Percentiles rank a stretch among this genome's conserved stretches.
Evolutionary conservation across 202 grass and related monocot species (phyloP).

Genomic region (Brachypodium distachyon): DNA sequence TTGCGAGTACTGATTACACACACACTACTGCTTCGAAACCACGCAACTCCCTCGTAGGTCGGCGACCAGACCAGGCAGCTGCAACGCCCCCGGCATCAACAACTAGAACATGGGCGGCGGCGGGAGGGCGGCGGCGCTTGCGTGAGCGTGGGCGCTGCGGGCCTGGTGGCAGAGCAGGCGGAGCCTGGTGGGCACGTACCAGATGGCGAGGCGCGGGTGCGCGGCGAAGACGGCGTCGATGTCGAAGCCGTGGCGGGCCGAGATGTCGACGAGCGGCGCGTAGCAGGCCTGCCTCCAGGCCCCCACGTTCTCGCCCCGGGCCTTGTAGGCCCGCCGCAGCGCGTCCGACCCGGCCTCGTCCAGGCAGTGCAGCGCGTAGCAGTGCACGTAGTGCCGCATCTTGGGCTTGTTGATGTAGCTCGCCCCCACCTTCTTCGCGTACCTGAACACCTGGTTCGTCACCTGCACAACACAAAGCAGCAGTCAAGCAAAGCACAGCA

Average conservation of each 20-base stretch:
- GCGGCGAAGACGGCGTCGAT: constrained; percentile 96
- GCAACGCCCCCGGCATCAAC: no score
- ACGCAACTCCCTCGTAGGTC: no score
- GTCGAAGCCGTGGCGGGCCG: constrained; percentile 77
- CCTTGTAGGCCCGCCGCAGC: constrained; percentile 75
- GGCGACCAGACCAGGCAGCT: no score
- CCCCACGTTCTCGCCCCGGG: constrained; percentile 82
- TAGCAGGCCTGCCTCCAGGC: constrained; percentile 93
- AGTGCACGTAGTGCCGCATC: constrained; percentile 99
- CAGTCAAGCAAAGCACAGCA: no score
- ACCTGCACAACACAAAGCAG: no score
- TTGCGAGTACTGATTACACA: not conserved
- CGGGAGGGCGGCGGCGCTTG: not conserved
- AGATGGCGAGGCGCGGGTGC: constrained; percentile 82
- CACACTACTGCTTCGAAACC: no score
- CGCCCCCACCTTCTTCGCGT: constrained; percentile 86
- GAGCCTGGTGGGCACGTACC: constrained; percentile 93
- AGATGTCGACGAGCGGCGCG: constrained; percentile 84
- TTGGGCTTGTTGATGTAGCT: constrained; percentile 99
- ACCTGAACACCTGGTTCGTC: constrained; percentile 98
- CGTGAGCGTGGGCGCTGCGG: constrained; percentile 33
- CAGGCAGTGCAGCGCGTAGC: constrained; percentile 97
- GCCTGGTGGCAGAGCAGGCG: constrained; percentile 95
- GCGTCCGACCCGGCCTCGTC: constrained; percentile 83
- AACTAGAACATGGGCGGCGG: constrained; percentile 49